These are phyloP conservation scores for Chlamydomonas eustigma DNA, from an alignment of 139 green algal genomes.

Conservation along the genomic window DNA sequence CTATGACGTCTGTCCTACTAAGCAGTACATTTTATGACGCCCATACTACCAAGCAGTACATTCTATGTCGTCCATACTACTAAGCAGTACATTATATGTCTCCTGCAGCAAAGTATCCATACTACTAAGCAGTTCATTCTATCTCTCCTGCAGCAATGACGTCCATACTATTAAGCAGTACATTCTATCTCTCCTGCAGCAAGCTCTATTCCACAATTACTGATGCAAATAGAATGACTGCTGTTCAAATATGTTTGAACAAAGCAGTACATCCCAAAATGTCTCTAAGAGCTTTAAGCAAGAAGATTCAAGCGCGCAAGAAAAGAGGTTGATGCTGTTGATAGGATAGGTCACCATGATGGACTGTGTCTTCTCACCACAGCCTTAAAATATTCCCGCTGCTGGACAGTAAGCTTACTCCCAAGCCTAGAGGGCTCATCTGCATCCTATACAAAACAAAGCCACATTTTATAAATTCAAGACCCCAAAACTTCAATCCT, in stretches of 20 bases:
- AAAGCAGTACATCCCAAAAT: not conserved
- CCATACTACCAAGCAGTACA: not conserved
- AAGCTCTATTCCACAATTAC: not conserved
- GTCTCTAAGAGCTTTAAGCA: not conserved
- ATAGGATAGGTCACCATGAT: not conserved
- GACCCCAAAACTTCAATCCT: no score
- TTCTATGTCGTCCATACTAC: not conserved
- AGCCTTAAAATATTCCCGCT: constrained; percentile 30
- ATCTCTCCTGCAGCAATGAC: not conserved
- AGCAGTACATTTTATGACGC: not conserved
- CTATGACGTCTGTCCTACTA: not conserved
- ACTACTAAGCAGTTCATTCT: not conserved
- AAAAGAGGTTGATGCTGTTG: not conserved
- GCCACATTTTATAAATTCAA: no score
- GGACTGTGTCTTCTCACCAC: constrained; percentile 20
- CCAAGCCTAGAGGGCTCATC: constrained; percentile 33
- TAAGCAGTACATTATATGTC: not conserved
- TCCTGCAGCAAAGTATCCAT: not conserved
- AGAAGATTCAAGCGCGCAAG: not conserved
- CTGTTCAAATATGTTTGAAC: no score
- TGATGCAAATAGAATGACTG: not conserved
- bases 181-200: not conserved
- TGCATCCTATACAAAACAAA: constrained; percentile 8
- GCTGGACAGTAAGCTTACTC: constrained; percentile 10
- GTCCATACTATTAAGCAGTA: not conserved